Percentiles rank a stretch among this genome's conserved stretches.
Evolutionary conservation across 805 yeast genomes (phyloP).

Genomic region (Henningerozyma blattae): DNA sequence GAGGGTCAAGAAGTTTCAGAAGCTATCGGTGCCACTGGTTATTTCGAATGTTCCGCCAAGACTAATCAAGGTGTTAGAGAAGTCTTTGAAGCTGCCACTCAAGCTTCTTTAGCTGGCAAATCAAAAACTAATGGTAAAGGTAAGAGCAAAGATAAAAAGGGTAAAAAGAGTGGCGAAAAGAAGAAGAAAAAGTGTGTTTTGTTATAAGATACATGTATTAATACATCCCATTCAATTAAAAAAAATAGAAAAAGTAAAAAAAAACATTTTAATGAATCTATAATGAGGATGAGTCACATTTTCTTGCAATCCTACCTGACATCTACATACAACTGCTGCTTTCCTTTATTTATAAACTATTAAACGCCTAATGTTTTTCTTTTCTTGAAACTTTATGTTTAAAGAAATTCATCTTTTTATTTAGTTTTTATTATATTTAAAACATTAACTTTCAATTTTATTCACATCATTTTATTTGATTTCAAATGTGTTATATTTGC

Average conservation of each 20-base stretch:
- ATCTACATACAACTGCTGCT: too few species aligned
- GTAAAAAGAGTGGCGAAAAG: slow-evolving; percentile 28
- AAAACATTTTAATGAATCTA: too few species aligned
- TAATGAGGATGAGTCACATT: too few species aligned
- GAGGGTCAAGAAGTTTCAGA: slow-evolving; percentile 85
- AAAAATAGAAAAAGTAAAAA: neutral
- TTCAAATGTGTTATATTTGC: too few species aligned
- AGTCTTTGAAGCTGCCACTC: slow-evolving; percentile 84
- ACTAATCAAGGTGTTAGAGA: slow-evolving; percentile 86
- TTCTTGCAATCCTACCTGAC: too few species aligned
- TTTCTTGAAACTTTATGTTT: too few species aligned
- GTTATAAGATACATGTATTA: slow-evolving; percentile 31
- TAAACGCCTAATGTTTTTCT: too few species aligned
- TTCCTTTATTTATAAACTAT: too few species aligned
- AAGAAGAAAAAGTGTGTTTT: slow-evolving; percentile 63
- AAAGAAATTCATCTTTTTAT: too few species aligned
- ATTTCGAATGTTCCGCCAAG: slow-evolving; percentile 88
- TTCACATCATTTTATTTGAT: too few species aligned
- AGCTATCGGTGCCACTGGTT: slow-evolving; percentile 77
- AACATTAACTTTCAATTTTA: too few species aligned
- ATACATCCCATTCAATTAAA: neutral
- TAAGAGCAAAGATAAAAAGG: slow-evolving; percentile 11
- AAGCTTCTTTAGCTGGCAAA: slow-evolving; percentile 72
- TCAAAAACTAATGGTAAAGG: slow-evolving; percentile 12
- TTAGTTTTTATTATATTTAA: too few species aligned